A percentile compares a stretch with the other conserved stretches of the same genome.
These are phyloP conservation scores for Floccularia luteovirens DNA, from an alignment of 768 basidiomycete species.

Conservation along the genomic window DNA sequence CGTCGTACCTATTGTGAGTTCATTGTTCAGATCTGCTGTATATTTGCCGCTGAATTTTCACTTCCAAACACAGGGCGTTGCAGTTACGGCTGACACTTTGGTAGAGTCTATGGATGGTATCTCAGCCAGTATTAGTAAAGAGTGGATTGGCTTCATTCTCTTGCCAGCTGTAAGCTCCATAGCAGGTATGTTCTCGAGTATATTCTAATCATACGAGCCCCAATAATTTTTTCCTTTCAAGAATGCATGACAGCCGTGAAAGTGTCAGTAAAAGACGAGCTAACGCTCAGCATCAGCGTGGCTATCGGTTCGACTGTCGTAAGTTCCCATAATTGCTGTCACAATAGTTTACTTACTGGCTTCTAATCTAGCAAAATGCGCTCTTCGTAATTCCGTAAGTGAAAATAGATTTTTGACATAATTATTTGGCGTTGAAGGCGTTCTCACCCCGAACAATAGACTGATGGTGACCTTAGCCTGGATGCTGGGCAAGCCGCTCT, in stretches of 20 bases:
- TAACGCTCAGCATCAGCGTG: slow-evolving; percentile 78
- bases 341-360: background rate
- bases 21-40: background rate
- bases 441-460: slow-evolving; percentile 27
- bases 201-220: background rate
- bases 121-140: slow-evolving; percentile 63
- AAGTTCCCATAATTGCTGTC: slow-evolving; percentile 17
- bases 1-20: slow-evolving; percentile 54
- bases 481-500: slow-evolving; percentile 72
- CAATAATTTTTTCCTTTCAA: slow-evolving; percentile 11
- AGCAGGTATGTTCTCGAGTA: slow-evolving; percentile 42
- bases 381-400: slow-evolving; percentile 39
- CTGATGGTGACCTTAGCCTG: slow-evolving; percentile 76
- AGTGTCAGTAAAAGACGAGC: slow-evolving; percentile 79
- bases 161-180: slow-evolving; percentile 80
- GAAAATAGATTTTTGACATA: slow-evolving; percentile 3
- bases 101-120: slow-evolving; percentile 83
- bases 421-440: background rate
- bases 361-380: slow-evolving; percentile 47
- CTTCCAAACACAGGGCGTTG: slow-evolving; percentile 32
- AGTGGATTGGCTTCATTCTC: slow-evolving; percentile 86
- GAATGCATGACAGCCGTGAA: slow-evolving; percentile 89
- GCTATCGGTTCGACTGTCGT: slow-evolving; percentile 77
- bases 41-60: too few relatives aligned
- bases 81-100: slow-evolving; percentile 55